Conservation (phyloP, 2,329 filamentous ascomycete genomes). For the Sclerotinia subarctica region DNA sequence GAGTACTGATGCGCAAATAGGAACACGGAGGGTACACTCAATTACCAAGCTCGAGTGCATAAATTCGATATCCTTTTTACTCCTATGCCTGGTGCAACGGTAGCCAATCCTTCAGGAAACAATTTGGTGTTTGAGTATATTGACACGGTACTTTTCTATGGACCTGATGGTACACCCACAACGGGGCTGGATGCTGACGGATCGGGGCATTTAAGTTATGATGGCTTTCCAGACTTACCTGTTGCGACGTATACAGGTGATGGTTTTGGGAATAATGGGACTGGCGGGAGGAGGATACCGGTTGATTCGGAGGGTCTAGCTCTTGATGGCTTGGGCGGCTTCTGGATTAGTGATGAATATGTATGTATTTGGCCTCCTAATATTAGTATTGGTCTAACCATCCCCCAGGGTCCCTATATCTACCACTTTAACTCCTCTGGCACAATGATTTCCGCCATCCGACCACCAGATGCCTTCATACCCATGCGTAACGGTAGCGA, state of each 20-base stretch:
- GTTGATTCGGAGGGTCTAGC: conserved; percentile 67
- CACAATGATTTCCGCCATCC: conserved; percentile 59
- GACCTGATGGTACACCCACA: conserved; percentile 57
- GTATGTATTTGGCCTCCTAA: neutral
- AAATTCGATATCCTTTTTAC: conserved; percentile 61
- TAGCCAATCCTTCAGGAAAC: conserved; percentile 50
- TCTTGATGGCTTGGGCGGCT: conserved; percentile 56
- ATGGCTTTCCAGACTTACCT: conserved; percentile 60
- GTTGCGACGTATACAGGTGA: conserved; percentile 62
- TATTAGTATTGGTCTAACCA: neutral
- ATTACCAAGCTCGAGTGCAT: conserved; percentile 66
- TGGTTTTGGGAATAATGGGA: conserved; percentile 61
- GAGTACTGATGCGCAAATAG: conserved; percentile 31
- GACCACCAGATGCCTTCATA: conserved; percentile 61
- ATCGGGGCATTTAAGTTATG: conserved; percentile 51
- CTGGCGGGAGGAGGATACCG: conserved; percentile 56
- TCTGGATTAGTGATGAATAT: conserved; percentile 66
- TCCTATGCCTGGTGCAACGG: conserved; percentile 49
- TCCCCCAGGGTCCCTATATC: conserved; percentile 55
- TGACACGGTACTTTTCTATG: conserved; percentile 62
- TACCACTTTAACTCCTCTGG: conserved; percentile 61
- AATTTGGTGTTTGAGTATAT: conserved; percentile 62
- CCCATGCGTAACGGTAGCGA: conserved; percentile 59
- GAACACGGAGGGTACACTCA: conserved; percentile 69
- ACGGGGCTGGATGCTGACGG: conserved; percentile 63